Evolutionary conservation across 257 asterid species (phyloP).

Genomic region (Nicotiana benthamiana): DNA sequence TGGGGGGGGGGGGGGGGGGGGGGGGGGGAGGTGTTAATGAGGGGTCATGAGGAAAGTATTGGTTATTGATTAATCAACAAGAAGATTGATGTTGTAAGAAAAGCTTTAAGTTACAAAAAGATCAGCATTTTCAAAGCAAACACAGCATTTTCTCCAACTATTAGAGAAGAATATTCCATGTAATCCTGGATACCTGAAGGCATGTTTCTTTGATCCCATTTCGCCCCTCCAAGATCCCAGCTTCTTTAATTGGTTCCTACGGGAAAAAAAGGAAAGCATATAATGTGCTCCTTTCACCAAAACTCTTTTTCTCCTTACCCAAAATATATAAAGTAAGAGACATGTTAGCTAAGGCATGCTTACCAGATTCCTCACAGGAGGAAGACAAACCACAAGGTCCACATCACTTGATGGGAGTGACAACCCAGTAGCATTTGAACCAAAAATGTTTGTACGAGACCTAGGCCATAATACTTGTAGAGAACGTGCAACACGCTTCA

Average conservation of each 20-base stretch:
- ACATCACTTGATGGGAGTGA: conserved; percentile 97
- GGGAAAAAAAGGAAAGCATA: conserved; percentile 7
- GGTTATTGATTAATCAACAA: background rate
- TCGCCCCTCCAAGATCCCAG: conserved; percentile 98
- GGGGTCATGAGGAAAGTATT: background rate
- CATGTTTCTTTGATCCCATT: conserved; percentile 98
- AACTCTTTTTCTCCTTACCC: background rate
- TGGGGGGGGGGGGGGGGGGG: background rate
- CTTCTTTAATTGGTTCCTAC: conserved; percentile 98
- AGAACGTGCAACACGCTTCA: conserved; percentile 96
- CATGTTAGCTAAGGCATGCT: conserved; percentile 19
- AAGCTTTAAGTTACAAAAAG: conserved; percentile 7
- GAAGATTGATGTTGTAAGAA: background rate
- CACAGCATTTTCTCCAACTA: background rate
- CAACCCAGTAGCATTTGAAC: conserved; percentile 95
- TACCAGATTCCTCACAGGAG: conserved; percentile 99
- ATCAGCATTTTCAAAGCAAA: background rate
- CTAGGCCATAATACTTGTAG: conserved; percentile 99
- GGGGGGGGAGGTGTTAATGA: background rate
- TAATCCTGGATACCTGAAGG: conserved; percentile 65
- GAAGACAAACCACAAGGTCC: conserved; percentile 95
- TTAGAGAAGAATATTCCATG: background rate
- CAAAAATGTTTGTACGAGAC: conserved; percentile 82
- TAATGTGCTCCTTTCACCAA: conserved; percentile 6
- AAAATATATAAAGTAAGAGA: background rate